Percentiles rank a stretch among this genome's conserved stretches.
These are phyloP conservation scores for Pythium sp. DNA, from an alignment of 352 stramenopile genomes.

Conservation along the genomic window DNA sequence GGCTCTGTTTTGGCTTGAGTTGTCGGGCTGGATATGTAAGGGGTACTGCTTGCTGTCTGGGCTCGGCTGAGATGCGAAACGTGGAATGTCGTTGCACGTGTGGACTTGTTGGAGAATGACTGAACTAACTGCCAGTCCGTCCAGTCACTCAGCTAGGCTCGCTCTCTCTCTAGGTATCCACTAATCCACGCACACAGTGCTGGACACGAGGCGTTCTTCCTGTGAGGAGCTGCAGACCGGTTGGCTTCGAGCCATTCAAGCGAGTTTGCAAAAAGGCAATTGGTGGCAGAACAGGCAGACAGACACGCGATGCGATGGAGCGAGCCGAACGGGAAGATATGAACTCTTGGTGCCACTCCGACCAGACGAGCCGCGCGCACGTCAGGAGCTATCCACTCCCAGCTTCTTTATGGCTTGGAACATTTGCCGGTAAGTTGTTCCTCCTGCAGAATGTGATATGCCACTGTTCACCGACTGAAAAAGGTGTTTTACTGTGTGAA, in stretches of 20 bases:
- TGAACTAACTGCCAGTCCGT: not conserved
- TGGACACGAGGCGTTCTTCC: not conserved
- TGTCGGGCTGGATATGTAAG: too few relatives aligned
- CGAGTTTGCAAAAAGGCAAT: not conserved
- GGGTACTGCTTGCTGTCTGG: not conserved
- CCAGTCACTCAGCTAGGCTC: not conserved
- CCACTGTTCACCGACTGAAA: not conserved
- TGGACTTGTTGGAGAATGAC: not conserved
- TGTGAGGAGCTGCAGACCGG: not conserved
- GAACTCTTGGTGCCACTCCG: too few relatives aligned
- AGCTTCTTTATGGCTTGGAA: not conserved
- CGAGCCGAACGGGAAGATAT: not conserved
- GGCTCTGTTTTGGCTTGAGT: too few relatives aligned
- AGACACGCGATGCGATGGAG: not conserved
- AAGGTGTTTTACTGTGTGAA: not conserved
- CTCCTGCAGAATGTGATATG: not conserved
- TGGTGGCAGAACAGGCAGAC: not conserved
- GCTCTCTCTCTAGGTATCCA: not conserved
- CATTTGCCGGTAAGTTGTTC: not conserved
- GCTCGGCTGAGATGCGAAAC: not conserved
- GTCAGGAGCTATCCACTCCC: not conserved
- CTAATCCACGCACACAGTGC: not conserved
- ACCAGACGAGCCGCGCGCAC: not conserved
- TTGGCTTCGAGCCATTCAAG: not conserved
- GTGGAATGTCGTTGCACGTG: not conserved